Percentiles rank a stretch among this genome's conserved stretches.
Evolutionary conservation across 352 stramenopile genomes (phyloP).

Genomic region (Globisporangium perplexum): DNA sequence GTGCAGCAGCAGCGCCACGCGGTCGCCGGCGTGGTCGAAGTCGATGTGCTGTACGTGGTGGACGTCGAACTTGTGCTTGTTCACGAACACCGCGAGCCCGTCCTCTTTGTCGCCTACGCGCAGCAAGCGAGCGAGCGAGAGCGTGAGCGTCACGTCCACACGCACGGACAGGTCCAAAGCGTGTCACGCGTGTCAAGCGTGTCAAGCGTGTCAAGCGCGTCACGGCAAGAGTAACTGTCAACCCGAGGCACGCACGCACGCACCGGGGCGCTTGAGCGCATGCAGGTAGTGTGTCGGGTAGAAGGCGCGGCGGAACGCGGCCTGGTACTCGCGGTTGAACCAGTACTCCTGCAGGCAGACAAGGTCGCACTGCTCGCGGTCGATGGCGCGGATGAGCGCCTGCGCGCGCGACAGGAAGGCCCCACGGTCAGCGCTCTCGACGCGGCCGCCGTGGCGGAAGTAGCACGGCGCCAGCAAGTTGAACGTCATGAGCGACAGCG

Average conservation of each 20-base stretch:
- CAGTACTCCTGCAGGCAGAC: constrained; percentile 85
- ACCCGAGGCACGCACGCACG: not conserved
- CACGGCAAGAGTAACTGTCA: not conserved
- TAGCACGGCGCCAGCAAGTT: constrained; percentile 86
- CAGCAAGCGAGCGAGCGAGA: too few relatives aligned
- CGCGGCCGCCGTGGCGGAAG: constrained; percentile 70
- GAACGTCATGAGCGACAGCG: constrained; percentile 83
- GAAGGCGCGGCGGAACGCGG: constrained; percentile 57
- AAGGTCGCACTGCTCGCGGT: constrained; percentile 67
- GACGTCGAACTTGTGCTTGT: constrained; percentile 72
- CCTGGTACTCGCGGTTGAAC: constrained; percentile 78
- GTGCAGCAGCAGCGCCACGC: constrained; percentile 80
- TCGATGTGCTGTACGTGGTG: constrained; percentile 74
- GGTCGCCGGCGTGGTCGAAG: constrained; percentile 68
- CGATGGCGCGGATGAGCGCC: constrained; percentile 63
- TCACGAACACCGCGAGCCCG: constrained; percentile 72
- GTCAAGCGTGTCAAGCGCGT: not conserved
- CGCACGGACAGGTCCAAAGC: not conserved
- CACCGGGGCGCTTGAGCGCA: constrained; percentile 59
- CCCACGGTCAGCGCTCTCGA: constrained; percentile 57
- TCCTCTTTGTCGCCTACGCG: constrained; percentile 61
- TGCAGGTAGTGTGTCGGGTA: constrained; percentile 63
- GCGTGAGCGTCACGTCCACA: not conserved
- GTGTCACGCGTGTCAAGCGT: not conserved
- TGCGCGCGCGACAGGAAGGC: constrained; percentile 67